Conservation (phyloP, 2,329 filamentous ascomycete species). For the Aspergillus fijiensis region DNA sequence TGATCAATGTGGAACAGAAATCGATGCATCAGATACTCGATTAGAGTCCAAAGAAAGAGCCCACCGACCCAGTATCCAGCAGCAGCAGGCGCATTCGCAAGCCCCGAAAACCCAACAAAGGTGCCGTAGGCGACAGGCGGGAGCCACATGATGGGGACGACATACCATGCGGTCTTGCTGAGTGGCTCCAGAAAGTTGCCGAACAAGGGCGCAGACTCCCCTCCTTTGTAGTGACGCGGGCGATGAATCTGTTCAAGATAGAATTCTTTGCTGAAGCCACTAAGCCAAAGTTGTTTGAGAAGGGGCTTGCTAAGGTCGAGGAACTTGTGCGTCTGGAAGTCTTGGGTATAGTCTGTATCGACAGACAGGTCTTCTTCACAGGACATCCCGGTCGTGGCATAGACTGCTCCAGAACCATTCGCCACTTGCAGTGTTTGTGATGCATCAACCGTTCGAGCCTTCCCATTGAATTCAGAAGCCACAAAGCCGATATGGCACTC, state of each 20-base stretch:
- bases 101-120: constrained; percentile 62
- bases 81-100: constrained; percentile 51
- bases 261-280: constrained; percentile 90
- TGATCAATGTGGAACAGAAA: constrained; percentile 92
- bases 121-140: constrained; percentile 76
- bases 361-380: constrained; percentile 80
- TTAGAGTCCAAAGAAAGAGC: constrained; percentile 77
- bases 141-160: constrained; percentile 80
- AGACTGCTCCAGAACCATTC: constrained; percentile 32
- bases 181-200: constrained; percentile 99
- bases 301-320: constrained; percentile 83
- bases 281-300: constrained; percentile 81
- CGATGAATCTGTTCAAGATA: constrained; percentile 96
- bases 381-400: constrained; percentile 77
- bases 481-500: constrained; percentile 84
- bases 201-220: constrained; percentile 87
- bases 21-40: constrained; percentile 86
- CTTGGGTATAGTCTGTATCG: constrained; percentile 72
- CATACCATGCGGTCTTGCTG: constrained; percentile 90
- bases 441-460: constrained; percentile 41
- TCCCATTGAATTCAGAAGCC: constrained; percentile 57
- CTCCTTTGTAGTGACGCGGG: constrained; percentile 92
- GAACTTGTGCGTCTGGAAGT: constrained; percentile 92
- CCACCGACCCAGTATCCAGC: constrained; percentile 68
- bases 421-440: constrained; percentile 28